A percentile compares a stretch with the other conserved stretches of the same genome.
Evolutionary conservation across 352 stramenopile genomes (phyloP).

Genomic region (Discostella stelligera): DNA sequence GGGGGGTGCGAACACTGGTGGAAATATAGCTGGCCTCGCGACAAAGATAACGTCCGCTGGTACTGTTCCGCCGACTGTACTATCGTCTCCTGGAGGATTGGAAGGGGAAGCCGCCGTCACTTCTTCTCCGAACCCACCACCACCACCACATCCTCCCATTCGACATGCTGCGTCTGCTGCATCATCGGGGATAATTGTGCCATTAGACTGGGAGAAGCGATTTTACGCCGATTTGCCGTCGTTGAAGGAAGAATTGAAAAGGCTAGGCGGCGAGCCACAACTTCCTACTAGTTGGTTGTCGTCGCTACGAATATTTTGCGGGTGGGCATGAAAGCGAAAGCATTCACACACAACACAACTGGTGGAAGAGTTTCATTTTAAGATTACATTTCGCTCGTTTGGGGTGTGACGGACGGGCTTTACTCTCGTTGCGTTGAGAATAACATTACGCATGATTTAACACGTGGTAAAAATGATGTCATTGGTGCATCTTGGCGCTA

Average conservation of each 20-base stretch:
- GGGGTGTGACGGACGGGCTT: too few species aligned
- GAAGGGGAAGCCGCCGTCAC: not conserved
- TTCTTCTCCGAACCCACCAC: not conserved
- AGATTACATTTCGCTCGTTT: too few species aligned
- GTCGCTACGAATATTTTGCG: constrained; percentile 29
- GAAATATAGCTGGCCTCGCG: constrained; percentile 1
- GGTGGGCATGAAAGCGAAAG: not conserved
- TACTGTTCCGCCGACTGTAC: not conserved
- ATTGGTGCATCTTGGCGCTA: too few species aligned
- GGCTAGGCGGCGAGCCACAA: constrained; percentile 14
- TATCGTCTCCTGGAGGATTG: not conserved
- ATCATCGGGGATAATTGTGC: constrained; percentile 12
- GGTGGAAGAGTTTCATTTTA: not conserved
- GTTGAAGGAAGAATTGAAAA: constrained; percentile 27
- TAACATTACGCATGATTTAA: too few species aligned
- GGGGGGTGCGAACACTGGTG: not conserved
- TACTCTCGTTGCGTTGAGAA: too few species aligned
- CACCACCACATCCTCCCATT: not conserved
- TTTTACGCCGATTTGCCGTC: constrained; percentile 43
- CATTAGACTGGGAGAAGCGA: constrained; percentile 32
- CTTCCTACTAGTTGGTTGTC: constrained; percentile 15
- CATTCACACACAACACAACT: not conserved
- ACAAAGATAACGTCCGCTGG: constrained; percentile 3
- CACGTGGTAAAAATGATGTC: too few species aligned
- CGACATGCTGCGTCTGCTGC: not conserved